Evolutionary conservation across 2,329 filamentous ascomycete species (phyloP), one percentile per base, ranked within the genome.

Genomic region (Zymoseptoria ardabiliae): DNA sequence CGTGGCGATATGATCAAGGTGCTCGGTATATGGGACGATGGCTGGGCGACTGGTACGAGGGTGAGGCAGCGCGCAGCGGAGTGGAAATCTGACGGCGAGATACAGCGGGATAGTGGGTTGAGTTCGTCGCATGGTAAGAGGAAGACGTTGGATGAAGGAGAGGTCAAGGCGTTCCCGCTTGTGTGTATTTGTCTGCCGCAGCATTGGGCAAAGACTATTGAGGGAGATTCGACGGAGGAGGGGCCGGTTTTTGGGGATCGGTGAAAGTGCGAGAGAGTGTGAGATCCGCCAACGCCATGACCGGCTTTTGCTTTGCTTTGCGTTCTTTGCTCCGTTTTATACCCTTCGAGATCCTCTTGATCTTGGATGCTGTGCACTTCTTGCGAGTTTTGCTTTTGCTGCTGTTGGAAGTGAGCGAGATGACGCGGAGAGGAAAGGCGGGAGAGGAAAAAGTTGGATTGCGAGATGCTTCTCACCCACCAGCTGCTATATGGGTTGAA

Each of bases 1-100:
- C 86, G 94, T 60, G 94, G 94, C 57, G 94, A 99, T 72, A 97
- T 99, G 92, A 82, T 99, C 70, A 97, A 97, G 77, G 87, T 99
- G 13, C 88, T 97, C 30, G 94, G 94, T 63, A 99, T 99, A 66
- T 99, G 94, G 94, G 94, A 99, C 70, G 94, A 99, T 73, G 94
- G 94, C 53, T 99, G 94, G 94, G 94, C 94, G 10, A 99, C 94
- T 1, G 94, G 94, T 68, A 83, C 97, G 58, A 82, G 95, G 71
- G 78, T 96, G 58, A 82, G 87, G 57, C 90, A 96, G 68, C 83
- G 85, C 58, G 91, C 91, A 2, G 93, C 97, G 62, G 90, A 97
- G 64, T 97, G 91, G 86, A 90, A 96, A 68, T 82, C 83, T 50
- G 68, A 70, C 5, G 65, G 63, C 25, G 86, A 89, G 69, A 79